phyloP scores from a whole-genome alignment of 2,329 filamentous ascomycete species.

The Trichoderma pleuroti region DNA sequence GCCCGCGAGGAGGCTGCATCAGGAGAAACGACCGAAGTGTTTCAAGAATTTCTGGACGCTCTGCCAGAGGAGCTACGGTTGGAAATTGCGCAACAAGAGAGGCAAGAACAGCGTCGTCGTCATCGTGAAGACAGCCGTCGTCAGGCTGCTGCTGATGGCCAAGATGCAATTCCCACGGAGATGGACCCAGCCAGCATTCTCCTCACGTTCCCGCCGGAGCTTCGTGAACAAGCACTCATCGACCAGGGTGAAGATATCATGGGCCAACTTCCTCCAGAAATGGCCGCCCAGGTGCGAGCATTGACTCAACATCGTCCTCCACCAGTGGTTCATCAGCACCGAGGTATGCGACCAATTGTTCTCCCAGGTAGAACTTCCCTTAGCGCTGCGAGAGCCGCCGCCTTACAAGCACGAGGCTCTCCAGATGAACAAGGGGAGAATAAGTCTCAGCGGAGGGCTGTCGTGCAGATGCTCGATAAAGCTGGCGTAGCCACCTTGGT shows the following conservation, averaged over 20 bases:
- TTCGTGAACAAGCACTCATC: slow-evolving; percentile 82
- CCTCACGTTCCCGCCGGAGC: slow-evolving; percentile 77
- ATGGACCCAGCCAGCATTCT: slow-evolving; percentile 94
- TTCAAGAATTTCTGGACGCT: slow-evolving; percentile 90
- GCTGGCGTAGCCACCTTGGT: slow-evolving; percentile 91
- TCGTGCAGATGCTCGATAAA: slow-evolving; percentile 96
- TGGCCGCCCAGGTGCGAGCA: slow-evolving; percentile 80
- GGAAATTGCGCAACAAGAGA: slow-evolving; percentile 88
- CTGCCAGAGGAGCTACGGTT: slow-evolving; percentile 84
- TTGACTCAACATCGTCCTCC: slow-evolving; percentile 46
- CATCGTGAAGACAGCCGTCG: slow-evolving; percentile 79
- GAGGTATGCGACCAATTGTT: slow-evolving; percentile 31
- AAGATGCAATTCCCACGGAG: slow-evolving; percentile 56
- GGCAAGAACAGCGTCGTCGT: slow-evolving; percentile 79
- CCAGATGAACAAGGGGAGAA: slow-evolving; percentile 46
- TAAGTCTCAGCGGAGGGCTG: slow-evolving; percentile 72
- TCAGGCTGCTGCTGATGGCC: slow-evolving; percentile 55
- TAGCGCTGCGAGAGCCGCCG: slow-evolving; percentile 23
- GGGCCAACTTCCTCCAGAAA: slow-evolving; percentile 76
- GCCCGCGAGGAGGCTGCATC: slow-evolving; percentile 64
- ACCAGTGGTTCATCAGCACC: slow-evolving; percentile 28
- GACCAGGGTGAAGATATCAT: slow-evolving; percentile 89
- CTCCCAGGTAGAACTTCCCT: slow-evolving; percentile 32
- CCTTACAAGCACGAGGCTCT: slow-evolving; percentile 24
- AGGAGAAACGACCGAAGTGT: slow-evolving; percentile 78